A percentile compares a stretch with the other conserved stretches of the same genome.
phyloP scores from a whole-genome alignment of 352 stramenopile genomes.

The Pythium vanterpoolii region DNA sequence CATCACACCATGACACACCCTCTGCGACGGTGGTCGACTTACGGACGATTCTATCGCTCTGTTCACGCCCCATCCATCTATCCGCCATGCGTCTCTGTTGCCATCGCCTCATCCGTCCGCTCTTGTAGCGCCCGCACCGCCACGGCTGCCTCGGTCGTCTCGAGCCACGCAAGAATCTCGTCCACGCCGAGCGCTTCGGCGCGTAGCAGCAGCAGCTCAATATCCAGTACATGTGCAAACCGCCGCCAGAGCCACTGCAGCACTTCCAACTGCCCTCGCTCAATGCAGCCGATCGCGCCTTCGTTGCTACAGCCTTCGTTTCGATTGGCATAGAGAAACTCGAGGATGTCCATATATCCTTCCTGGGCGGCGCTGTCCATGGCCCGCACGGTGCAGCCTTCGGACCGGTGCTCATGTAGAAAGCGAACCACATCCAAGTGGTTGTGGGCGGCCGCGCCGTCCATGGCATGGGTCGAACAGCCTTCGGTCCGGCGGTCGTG shows the following conservation, averaged over 20 bases:
- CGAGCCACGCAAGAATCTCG: slow-evolving; percentile 18
- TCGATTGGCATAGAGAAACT: slow-evolving; percentile 22
- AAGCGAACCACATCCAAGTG: slow-evolving; percentile 53
- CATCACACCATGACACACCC: background rate
- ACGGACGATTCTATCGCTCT: too few relatives aligned
- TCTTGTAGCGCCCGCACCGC: background rate
- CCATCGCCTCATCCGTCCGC: background rate
- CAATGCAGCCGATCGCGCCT: slow-evolving; percentile 19
- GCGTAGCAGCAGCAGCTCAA: slow-evolving; percentile 7
- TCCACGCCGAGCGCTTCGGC: slow-evolving; percentile 6
- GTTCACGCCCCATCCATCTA: too few relatives aligned
- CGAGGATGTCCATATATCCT: slow-evolving; percentile 26
- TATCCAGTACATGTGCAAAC: slow-evolving; percentile 17
- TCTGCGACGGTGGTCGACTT: background rate
- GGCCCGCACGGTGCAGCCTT: slow-evolving; percentile 41
- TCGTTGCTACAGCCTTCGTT: slow-evolving; percentile 25
- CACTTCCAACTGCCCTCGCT: slow-evolving; percentile 19
- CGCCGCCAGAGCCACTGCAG: slow-evolving; percentile 24
- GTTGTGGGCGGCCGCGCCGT: slow-evolving; percentile 49
- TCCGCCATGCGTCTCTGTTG: background rate
- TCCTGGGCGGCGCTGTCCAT: slow-evolving; percentile 27
- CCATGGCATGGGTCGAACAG: slow-evolving; percentile 60
- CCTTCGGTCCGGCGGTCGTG: slow-evolving; percentile 51
- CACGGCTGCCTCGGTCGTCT: background rate
- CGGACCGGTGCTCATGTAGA: slow-evolving; percentile 46